phyloP scores from a whole-genome alignment of 2,329 filamentous ascomycete genomes.

The Chaetomiaceae sp. region DNA sequence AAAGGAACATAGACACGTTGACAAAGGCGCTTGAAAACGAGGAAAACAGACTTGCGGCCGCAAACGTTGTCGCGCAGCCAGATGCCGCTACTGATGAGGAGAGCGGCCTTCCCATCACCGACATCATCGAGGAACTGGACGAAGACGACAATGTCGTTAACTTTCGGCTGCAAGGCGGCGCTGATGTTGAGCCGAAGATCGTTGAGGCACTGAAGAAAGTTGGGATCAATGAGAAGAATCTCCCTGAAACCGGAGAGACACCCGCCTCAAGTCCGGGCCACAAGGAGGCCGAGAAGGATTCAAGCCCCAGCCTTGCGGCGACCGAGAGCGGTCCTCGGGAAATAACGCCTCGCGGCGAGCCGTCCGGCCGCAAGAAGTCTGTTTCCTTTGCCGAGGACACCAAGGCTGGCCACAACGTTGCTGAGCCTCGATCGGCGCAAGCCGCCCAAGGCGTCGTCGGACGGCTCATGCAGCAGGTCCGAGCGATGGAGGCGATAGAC shows the following conservation, averaged over 20 bases:
- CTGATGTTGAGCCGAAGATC: slow-evolving; percentile 62
- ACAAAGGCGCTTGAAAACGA: slow-evolving; percentile 66
- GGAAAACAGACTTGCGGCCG: slow-evolving; percentile 65
- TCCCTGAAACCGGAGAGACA: slow-evolving; percentile 14
- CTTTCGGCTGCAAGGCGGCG: slow-evolving; percentile 61
- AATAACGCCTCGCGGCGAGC: not conserved
- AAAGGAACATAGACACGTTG: slow-evolving; percentile 70
- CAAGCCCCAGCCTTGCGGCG: not conserved
- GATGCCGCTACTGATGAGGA: slow-evolving; percentile 55
- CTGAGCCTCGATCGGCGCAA: slow-evolving; percentile 33
- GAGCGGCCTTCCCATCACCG: slow-evolving; percentile 72
- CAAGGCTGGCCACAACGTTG: slow-evolving; percentile 41
- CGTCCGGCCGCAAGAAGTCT: slow-evolving; percentile 45
- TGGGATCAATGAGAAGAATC: slow-evolving; percentile 54
- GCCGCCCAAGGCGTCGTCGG: slow-evolving; percentile 49
- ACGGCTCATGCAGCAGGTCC: slow-evolving; percentile 53
- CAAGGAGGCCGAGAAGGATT: not conserved
- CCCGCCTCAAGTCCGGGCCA: not conserved
- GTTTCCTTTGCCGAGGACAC: slow-evolving; percentile 62
- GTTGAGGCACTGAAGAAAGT: slow-evolving; percentile 71
- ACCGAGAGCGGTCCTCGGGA: not conserved
- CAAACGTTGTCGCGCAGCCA: slow-evolving; percentile 56
- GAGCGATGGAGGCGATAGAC: slow-evolving; percentile 48
- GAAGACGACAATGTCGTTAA: slow-evolving; percentile 82
- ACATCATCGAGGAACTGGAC: slow-evolving; percentile 89